These are phyloP conservation scores for Thelephora ganbajun DNA, from an alignment of 768 basidiomycete genomes.

Conservation along the genomic window DNA sequence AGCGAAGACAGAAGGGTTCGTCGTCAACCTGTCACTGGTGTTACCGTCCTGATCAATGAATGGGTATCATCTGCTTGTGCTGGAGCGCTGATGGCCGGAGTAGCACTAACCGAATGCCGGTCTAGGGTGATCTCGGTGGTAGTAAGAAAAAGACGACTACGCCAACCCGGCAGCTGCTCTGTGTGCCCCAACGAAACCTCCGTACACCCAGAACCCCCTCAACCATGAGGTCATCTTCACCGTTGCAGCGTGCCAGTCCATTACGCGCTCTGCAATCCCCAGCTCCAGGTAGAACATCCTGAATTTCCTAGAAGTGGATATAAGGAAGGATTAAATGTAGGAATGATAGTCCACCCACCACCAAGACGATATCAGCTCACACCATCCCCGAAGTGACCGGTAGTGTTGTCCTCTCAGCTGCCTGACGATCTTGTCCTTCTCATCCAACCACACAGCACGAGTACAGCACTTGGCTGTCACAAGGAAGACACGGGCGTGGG, in stretches of 20 bases:
- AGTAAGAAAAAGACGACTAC: conserved; percentile 3
- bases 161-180: conserved; percentile 59
- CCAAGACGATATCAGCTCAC: conserved; percentile 46
- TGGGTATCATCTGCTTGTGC: too few species aligned
- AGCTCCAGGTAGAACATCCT: conserved; percentile 36
- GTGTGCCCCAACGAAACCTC: conserved; percentile 56
- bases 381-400: conserved; percentile 30
- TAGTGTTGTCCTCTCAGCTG: conserved; percentile 37
- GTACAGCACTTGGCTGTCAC: conserved; percentile 85
- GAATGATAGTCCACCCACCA: conserved; percentile 33
- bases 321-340: conserved; percentile 3
- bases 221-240: conserved; percentile 50
- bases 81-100: too few species aligned
- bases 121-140: too few species aligned
- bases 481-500: conserved; percentile 77
- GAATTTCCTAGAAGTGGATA: conserved; percentile 34
- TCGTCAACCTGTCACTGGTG: too few species aligned
- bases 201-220: conserved; percentile 41
- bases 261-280: conserved; percentile 38
- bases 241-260: conserved; percentile 48
- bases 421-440: conserved; percentile 22
- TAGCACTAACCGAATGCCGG: too few species aligned
- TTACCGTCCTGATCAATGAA: too few species aligned
- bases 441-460: conserved; percentile 65
- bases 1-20: not conserved